Conservation (phyloP, 2,329 filamentous ascomycete genomes). For the Penicillium sp. region DNA sequence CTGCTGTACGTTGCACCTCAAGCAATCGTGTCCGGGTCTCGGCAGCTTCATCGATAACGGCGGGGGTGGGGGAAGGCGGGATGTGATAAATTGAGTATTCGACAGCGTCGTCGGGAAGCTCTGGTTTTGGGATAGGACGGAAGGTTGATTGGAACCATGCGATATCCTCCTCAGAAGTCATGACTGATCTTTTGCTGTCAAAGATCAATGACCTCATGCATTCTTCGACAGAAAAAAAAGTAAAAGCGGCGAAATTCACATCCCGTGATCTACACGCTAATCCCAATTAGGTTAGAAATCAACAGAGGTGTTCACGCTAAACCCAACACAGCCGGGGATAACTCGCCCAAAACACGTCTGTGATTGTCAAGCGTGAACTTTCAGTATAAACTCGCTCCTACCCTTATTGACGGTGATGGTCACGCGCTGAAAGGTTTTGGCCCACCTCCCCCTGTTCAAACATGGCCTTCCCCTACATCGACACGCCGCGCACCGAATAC, state of each 20-base stretch:
- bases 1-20: constrained; percentile 67
- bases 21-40: constrained; percentile 63
- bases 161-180: constrained; percentile 57
- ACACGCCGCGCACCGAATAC: constrained; percentile 79
- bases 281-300: constrained; percentile 41
- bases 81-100: constrained; percentile 76
- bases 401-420: constrained; percentile 26
- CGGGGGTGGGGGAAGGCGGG: constrained; percentile 58
- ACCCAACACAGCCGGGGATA: constrained; percentile 17
- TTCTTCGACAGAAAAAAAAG: constrained; percentile 17
- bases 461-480: constrained; percentile 70
- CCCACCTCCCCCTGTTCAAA: constrained; percentile 24
- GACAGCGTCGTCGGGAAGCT: constrained; percentile 77
- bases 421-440: constrained; percentile 25
- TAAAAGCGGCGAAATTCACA: constrained; percentile 28
- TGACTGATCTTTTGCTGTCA: constrained; percentile 24
- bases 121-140: constrained; percentile 61
- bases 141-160: constrained; percentile 68
- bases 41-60: constrained; percentile 55
- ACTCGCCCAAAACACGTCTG: constrained; percentile 38
- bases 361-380: constrained; percentile 4
- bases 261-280: constrained; percentile 30
- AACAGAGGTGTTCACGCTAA: constrained; percentile 35
- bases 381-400: constrained; percentile 1
- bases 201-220: constrained; percentile 38